Base-by-base conservation (phyloP, 148 eudicot genomes). In the Fagopyrum esculentum region DNA sequence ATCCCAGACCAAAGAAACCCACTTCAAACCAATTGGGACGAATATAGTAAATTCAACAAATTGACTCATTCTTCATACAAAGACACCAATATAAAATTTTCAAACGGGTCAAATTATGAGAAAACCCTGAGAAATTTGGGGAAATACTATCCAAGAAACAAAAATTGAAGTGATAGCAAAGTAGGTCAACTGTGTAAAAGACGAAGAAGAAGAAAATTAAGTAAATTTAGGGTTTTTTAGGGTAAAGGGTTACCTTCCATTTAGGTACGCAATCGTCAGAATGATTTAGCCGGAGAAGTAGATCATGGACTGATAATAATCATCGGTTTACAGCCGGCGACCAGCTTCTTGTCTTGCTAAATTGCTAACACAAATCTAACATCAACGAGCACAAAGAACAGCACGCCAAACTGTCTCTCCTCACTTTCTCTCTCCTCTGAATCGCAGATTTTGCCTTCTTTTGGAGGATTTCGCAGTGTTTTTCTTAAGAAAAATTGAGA, bases 161-260 rank as follows among this genome's bases (percentile, higher is more conserved):
- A 8, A 12, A 71, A 47, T 47, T 47, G 54, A 50, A 35, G 74
- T 50, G 45, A 12, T 72, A 49, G 17, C 17, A 35, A 72, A 52
- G 9, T 29, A 72, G 47, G 71, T 66, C 71, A 72, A 49, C 40
- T 72, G 6, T 72, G 44, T 45, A 49, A 1, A 19, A 11, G 15
- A 56, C 49, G 13, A 16, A 7, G 60, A 45, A 45, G 73, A 71
- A 48, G 11, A 17, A 45, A 4, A 47, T 11, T 71, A 16, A 71
- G 50, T 48, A 46, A 12, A 72, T 11, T 72, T 72, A 72, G 74
- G 74, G 74, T 72, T 50, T 72, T 35, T 17, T 40, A 1, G 3
- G 52, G 52, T 59, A 59, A 64, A 10, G 35, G 43, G 74, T 51
- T 72, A 72, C 74, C 74, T 72, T 72, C 74, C 74, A 72, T 72